These are phyloP conservation scores for Rhodotorula sp. DNA, from an alignment of 1,284 basidiomycete genomes.

Conservation along the genomic window DNA sequence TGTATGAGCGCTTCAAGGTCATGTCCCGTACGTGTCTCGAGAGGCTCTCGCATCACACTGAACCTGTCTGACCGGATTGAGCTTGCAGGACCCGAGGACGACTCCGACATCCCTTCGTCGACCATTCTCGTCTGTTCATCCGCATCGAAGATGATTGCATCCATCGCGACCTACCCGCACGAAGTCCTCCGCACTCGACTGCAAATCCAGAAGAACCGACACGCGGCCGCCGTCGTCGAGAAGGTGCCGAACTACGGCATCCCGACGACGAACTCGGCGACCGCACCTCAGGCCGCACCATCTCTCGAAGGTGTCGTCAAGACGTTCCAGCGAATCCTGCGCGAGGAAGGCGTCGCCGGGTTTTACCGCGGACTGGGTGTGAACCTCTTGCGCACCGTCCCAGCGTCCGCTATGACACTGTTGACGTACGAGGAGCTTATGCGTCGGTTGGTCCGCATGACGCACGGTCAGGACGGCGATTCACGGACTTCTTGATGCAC, in stretches of 20 bases:
- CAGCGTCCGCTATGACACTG: constrained; percentile 89
- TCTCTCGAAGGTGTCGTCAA: constrained; percentile 60
- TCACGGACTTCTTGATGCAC: background rate
- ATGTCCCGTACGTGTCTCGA: constrained; percentile 65
- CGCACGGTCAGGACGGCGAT: constrained; percentile 4
- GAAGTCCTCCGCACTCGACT: constrained; percentile 89
- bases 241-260: background rate
- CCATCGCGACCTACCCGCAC: constrained; percentile 89
- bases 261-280: background rate
- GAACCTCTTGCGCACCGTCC: constrained; percentile 86
- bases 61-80: background rate
- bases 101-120: constrained; percentile 60
- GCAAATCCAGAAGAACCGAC: constrained; percentile 66
- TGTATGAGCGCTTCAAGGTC: constrained; percentile 87
- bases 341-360: constrained; percentile 77
- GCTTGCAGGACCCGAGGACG: constrained; percentile 49
- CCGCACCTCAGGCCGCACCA: background rate
- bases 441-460: background rate
- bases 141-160: constrained; percentile 87
- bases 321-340: constrained; percentile 68
- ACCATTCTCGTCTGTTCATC: constrained; percentile 83
- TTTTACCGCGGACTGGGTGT: constrained; percentile 87
- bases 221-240: constrained; percentile 15
- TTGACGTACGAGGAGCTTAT: constrained; percentile 66
- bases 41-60: background rate